A percentile compares a stretch with the other conserved stretches of the same genome.
Evolutionary conservation across 345 rosid species (phyloP).

Genomic region (Dimocarpus longan): DNA sequence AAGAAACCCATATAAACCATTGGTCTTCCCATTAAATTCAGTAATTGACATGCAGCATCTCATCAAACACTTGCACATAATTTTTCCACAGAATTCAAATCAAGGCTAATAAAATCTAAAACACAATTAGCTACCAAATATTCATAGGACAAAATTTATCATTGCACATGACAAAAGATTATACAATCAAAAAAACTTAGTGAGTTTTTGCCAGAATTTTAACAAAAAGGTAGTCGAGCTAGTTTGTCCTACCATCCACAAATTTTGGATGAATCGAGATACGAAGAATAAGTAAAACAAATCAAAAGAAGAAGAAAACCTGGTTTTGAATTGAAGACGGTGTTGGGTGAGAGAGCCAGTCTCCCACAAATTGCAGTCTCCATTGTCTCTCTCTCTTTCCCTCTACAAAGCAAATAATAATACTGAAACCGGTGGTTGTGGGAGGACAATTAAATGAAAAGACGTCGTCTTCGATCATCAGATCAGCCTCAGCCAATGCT

Average conservation of each 20-base stretch:
- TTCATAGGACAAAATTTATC: neutral
- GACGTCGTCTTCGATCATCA: constrained; percentile 7
- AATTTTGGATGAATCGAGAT: constrained; percentile 15
- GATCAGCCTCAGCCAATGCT: neutral
- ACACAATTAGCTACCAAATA: neutral
- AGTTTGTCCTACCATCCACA: neutral
- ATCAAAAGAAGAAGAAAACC: constrained; percentile 35
- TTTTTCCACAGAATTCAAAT: neutral
- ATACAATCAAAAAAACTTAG: too few relatives aligned
- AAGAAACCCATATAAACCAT: neutral
- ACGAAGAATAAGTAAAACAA: neutral
- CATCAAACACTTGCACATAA: neutral
- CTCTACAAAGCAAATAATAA: neutral
- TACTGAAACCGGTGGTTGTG: constrained; percentile 12
- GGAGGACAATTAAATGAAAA: neutral
- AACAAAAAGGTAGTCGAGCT: neutral
- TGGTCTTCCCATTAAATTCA: neutral
- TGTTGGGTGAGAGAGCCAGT: constrained; percentile 66
- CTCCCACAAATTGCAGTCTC: constrained; percentile 78
- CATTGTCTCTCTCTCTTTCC: constrained; percentile 37
- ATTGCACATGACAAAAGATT: neutral
- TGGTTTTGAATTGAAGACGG: constrained; percentile 59
- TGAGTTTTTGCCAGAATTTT: neutral
- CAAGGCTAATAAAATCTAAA: neutral
- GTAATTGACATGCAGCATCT: neutral